Conservation (phyloP, 2,329 filamentous ascomycete species). For the Aspergillus niger region DNA sequence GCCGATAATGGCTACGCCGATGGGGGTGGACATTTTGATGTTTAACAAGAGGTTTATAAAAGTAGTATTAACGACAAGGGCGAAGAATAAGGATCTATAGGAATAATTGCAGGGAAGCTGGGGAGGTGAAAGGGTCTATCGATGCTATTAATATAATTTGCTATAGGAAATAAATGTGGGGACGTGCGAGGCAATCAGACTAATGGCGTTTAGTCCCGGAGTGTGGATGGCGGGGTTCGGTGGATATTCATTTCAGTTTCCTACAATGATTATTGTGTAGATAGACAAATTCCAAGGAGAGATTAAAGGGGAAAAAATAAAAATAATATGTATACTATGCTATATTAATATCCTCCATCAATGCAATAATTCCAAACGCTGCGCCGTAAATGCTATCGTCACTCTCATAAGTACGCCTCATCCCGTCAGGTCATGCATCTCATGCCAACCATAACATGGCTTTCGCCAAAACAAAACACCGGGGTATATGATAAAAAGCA, state of each 20-base stretch:
- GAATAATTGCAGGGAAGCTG: not conserved
- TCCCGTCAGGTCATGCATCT: not conserved
- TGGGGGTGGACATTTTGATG: slow-evolving; percentile 30
- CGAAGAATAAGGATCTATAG: not conserved
- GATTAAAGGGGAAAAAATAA: not conserved
- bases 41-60: not conserved
- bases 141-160: too few species aligned
- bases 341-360: not conserved
- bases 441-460: not conserved
- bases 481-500: slow-evolving; percentile 12
- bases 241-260: not conserved
- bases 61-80: not conserved
- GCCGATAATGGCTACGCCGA: slow-evolving; percentile 57
- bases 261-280: not conserved
- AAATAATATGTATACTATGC: not conserved
- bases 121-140: not conserved
- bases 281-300: not conserved
- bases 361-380: too few species aligned
- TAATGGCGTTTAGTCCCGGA: not conserved
- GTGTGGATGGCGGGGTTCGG: not conserved
- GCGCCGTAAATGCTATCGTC: too few species aligned
- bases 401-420: too few species aligned
- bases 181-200: not conserved
- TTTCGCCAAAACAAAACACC: not conserved
- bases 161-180: too few species aligned